phyloP scores from a whole-genome alignment of 208 protist species.

The Leishmania turanica region DNA sequence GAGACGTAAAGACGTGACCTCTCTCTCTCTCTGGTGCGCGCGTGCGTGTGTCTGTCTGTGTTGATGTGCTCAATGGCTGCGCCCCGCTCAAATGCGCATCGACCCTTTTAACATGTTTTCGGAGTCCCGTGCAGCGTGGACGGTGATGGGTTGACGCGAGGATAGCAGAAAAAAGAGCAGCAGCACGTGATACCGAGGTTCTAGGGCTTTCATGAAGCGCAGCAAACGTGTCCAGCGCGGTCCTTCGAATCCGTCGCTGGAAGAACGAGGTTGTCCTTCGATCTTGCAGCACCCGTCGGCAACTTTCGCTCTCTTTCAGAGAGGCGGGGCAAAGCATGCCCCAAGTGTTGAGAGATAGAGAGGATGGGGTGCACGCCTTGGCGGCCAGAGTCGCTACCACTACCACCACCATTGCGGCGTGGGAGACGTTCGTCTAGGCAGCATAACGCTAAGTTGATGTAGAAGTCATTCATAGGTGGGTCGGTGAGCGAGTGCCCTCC shows the following conservation, averaged over 20 bases:
- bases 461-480: neutral
- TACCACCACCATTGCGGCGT: neutral
- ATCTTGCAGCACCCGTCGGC: neutral
- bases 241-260: neutral
- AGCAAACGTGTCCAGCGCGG: neutral
- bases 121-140: neutral
- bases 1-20: neutral
- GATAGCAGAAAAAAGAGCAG: no score
- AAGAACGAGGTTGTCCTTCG: neutral
- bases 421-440: neutral
- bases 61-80: neutral
- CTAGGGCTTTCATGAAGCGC: neutral
- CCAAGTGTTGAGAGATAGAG: neutral
- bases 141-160: neutral
- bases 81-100: neutral
- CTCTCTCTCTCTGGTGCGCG: conserved; percentile 4
- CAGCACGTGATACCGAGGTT: neutral
- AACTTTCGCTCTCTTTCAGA: neutral
- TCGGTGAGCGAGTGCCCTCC: neutral
- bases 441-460: neutral
- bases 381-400: neutral
- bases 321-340: neutral
- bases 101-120: neutral
- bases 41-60: neutral
- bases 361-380: neutral